Conservation (phyloP, 371 early-diverging fungal species). For the Neoconidiobolus thromboides region DNA sequence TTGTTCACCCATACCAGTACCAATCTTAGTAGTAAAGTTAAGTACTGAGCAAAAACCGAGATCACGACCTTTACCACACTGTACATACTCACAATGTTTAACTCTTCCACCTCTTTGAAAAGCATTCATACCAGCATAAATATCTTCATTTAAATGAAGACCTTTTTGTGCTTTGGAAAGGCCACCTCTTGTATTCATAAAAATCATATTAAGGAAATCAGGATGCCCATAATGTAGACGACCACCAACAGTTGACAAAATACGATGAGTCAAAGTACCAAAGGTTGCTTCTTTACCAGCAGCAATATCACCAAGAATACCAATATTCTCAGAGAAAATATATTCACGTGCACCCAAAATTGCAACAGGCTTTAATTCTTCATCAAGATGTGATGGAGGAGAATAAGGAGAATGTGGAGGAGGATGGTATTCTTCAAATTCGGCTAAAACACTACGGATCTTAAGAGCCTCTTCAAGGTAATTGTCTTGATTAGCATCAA, state of each 20-base stretch:
- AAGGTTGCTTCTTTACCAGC: constrained; percentile 82
- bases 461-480: constrained; percentile 78
- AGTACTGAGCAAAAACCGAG: constrained; percentile 77
- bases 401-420: constrained; percentile 5
- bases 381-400: constrained; percentile 8
- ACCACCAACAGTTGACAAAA: constrained; percentile 69
- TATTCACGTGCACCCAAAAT: constrained; percentile 83
- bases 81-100: constrained; percentile 80
- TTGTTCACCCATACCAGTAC: constrained; percentile 86
- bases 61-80: constrained; percentile 86
- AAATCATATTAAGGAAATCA: constrained; percentile 74
- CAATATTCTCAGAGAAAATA: constrained; percentile 76
- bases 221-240: constrained; percentile 81
- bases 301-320: constrained; percentile 74
- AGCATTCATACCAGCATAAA: constrained; percentile 82
- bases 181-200: constrained; percentile 75
- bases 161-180: constrained; percentile 83
- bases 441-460: constrained; percentile 69
- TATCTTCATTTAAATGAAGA: constrained; percentile 80
- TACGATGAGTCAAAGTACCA: constrained; percentile 71
- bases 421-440: constrained; percentile 56
- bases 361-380: constrained; percentile 37
- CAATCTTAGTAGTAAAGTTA: constrained; percentile 76
- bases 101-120: constrained; percentile 67
- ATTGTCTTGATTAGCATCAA: constrained; percentile 87